Percentiles rank a stretch among this genome's conserved stretches.
Evolutionary conservation across 495 filamentous ascomycete species (phyloP).

Genomic region (Acidiella bohemica): DNA sequence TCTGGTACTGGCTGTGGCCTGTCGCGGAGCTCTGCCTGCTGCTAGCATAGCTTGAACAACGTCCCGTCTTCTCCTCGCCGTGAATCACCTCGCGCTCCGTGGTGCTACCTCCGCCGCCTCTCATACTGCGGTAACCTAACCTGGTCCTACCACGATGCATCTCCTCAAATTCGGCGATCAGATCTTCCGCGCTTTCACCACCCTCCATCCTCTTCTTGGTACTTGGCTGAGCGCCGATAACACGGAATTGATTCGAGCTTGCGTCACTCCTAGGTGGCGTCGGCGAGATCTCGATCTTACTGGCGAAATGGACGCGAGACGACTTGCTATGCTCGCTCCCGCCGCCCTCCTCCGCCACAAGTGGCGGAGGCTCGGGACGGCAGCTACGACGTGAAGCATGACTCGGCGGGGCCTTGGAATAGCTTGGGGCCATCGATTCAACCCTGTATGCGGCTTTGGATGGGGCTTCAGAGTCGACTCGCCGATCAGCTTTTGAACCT

Average conservation of each 20-base stretch:
- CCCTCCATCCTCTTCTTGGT: constrained; percentile 1
- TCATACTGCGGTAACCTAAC: neutral
- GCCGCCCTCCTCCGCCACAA: neutral
- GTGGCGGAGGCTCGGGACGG: neutral
- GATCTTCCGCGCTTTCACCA: constrained; percentile 9
- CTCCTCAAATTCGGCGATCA: constrained; percentile 15
- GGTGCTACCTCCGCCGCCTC: neutral
- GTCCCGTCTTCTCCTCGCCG: neutral
- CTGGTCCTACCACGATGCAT: constrained; percentile 18
- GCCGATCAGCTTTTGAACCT: no score
- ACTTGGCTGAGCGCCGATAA: constrained; percentile 5
- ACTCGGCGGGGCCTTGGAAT: no score
- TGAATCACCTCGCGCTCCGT: neutral
- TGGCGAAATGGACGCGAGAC: constrained; percentile 13
- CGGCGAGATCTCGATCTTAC: constrained; percentile 18
- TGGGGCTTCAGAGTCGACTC: no score
- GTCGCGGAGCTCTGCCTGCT: neutral
- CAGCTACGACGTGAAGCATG: no score
- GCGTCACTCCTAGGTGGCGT: constrained; percentile 16
- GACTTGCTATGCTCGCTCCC: constrained; percentile 5
- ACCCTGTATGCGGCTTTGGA: no score
- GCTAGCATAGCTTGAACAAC: no score
- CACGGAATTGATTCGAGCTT: constrained; percentile 15
- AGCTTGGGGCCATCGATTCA: no score
- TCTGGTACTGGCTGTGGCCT: neutral